Base-by-base conservation (phyloP, 2,329 filamentous ascomycete genomes). In the Aspergillus oerlinghausenensis region DNA sequence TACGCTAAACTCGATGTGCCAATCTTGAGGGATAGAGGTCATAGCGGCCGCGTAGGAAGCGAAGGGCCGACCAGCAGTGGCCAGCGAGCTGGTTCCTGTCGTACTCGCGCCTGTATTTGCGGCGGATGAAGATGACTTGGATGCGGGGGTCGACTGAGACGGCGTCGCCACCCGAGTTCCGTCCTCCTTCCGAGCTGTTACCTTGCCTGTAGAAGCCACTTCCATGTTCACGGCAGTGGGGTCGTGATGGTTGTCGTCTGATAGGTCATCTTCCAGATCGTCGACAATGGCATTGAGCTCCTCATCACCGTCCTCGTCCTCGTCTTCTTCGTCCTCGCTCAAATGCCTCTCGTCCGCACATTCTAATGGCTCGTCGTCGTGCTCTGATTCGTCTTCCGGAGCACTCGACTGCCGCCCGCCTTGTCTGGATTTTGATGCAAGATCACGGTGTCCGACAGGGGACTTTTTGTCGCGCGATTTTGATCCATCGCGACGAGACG, bases 1-100 rank as follows among this genome's bases (percentile, higher is more conserved):
- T 51, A 97, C 83, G 63, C 85, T 92, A 75, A 99, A 99, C 68
- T 97, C 90, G 59, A 99, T 92, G 67, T 99, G 93, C 94, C 94
- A 99, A 69, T 97, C 92, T 69, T 95, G 89, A 1, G 92, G 90
- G 0, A 85, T 80, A 14, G 89, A 80, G 64, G 92, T 89, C 52
- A 95, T 84, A 3, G 91, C 91, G 52, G 90, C 89, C 25, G 92
- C 88, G 72, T 97, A 96, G 0, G 92, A 77, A 25, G 72, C 91
- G 74, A 90, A 85, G 2, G 88, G 82, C 9, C 88, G 82, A 9
- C 74, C 72, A 35, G 79, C 72, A 68, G 63, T 74, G 1, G 86
- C 82, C 17, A 87, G 78, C 0, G 84, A 77, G 52, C 75, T 61
- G 66, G 63, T 65, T 6, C 61, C 60, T 26, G 57, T 60, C 3